Base-by-base conservation (phyloP, 1,284 basidiomycete species). In the Tausonia pullulans region DNA sequence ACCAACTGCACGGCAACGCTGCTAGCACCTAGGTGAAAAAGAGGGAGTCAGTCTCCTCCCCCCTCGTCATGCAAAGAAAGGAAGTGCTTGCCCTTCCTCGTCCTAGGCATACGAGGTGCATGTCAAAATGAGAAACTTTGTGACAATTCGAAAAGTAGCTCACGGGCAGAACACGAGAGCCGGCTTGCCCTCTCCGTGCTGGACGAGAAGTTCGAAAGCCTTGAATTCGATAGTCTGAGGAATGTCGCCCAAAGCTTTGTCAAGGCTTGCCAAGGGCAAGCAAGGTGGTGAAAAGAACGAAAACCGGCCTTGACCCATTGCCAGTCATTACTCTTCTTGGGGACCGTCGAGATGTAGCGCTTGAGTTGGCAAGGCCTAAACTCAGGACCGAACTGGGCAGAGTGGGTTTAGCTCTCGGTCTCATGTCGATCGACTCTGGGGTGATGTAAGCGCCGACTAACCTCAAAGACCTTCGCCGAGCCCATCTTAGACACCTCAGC, bases 311-410 rank as follows among this genome's bases (percentile, higher is more conserved):
- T 82, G 4, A 82, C 81, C 71, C 94, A 94, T 8, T 81, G 81
- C 71, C 90, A 95, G 66, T 94, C 88, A 69, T 93, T 94, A 64
- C 68, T 67, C 71, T 74, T 62, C 43, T 43, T 83, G 82, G 78
- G 75, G 58, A 86, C 78, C 2, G 85, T 84, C 65, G 87, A 81
- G 2, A 91, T 86, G 69, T 84, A 79, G 64, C 86, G 83, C 3
- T 81, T 83, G 3, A 97, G 80, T 68, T 85, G 86, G 75, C 90
- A 93, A 0, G 93, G 90, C 27, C 93, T 82, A 72, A 83, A 95
- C 64, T 90, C 87, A 70, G 96, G 91, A 2, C 89, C 91, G 70
- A 97, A 97, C 90, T 94, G 71, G 5, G 13, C 2, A 27, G 51
- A 14, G 14, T 13, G 16, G 16, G 9, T 43, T 52, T 27, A 60